Conservation (phyloP, 2,329 filamentous ascomycete species). For the Xylariomycetidae sp. region DNA sequence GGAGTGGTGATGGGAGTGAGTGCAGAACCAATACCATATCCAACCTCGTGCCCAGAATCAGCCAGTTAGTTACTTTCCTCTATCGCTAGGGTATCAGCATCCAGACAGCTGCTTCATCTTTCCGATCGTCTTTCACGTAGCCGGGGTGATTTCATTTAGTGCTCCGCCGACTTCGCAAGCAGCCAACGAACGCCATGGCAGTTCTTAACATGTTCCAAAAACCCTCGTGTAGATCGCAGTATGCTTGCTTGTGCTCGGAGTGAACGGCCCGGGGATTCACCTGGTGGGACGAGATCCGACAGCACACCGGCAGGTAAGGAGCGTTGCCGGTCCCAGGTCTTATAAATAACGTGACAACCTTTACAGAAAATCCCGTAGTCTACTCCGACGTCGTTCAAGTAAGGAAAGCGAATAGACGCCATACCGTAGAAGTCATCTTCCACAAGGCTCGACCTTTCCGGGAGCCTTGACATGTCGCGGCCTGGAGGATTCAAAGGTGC, state of each 20-base stretch:
- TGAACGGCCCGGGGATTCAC: background rate
- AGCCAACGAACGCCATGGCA: conserved; percentile 16
- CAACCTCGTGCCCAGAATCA: too few relatives aligned
- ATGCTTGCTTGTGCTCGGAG: conserved; percentile 11
- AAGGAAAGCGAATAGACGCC: conserved; percentile 23
- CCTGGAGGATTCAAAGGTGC: conserved; percentile 16
- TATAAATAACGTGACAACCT: conserved; percentile 18
- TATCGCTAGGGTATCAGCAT: too few relatives aligned
- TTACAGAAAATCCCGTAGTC: conserved; percentile 19
- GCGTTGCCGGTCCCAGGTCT: too few relatives aligned
- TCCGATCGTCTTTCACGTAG: too few relatives aligned
- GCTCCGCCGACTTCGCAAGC: too few relatives aligned
- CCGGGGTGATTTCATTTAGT: too few relatives aligned
- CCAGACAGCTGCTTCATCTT: too few relatives aligned
- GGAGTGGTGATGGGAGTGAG: too few relatives aligned
- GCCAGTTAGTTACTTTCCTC: too few relatives aligned
- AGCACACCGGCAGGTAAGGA: conserved; percentile 3
- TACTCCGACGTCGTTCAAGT: conserved; percentile 9
- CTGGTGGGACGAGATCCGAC: background rate
- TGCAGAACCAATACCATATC: too few relatives aligned
- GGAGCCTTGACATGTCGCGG: conserved; percentile 17
- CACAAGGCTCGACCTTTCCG: conserved; percentile 11
- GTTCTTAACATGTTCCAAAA: conserved; percentile 15
- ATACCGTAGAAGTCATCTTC: conserved; percentile 20
- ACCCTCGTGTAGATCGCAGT: conserved; percentile 15